Evolutionary conservation across 1,139 yeast genomes (phyloP), one percentile per base, ranked within the genome.

Genomic region (Eremothecium coryli): DNA sequence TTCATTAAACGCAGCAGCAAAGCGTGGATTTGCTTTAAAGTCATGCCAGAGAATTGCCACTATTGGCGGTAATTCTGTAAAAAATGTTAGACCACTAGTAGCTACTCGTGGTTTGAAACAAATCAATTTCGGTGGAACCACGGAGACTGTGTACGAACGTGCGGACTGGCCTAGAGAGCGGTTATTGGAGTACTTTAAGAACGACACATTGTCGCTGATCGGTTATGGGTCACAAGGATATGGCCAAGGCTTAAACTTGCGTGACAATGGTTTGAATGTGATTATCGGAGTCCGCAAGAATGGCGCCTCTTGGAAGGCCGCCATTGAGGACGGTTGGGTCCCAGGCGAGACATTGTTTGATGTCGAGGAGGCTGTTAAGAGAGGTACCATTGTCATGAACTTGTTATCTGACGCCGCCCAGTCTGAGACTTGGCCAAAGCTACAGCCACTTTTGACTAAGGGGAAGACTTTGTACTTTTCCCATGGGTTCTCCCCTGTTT

Each of bases 181-280:
- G 73, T 74, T 90, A 59, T 73, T 80, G 50, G 93, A 86, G 60
- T 90, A 86, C 76, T 90, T 90, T 85, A 88, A 90, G 76, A 71
- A 88, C 68, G 98, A 90, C 66, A 90, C 98, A 45, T 71, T 90
- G 61, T 97, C 98, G 52, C 71, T 90, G 61, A 88, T 90, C 55
- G 98, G 98, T 68, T 90, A 90, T 77, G 98, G 98, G 62, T 90
- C 98, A 53, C 98, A 90, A 73, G 98, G 98, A 70, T 90, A 90
- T 74, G 98, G 98, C 63, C 98, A 90, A 74, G 97, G 96, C 69
- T 79, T 90, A 58, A 90, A 90, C 86, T 71, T 90, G 73, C 84
- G 98, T 73, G 98, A 90, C 75, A 88, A 90, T 60, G 98, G 98
- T 65, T 68, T 90, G 60, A 90, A 90, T 65, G 98, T 90, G 56